Percentiles rank a stretch among this genome's conserved stretches.
These are phyloP conservation scores for Schrenkiella parvula DNA, from an alignment of 345 rosid species.

Conservation along the genomic window DNA sequence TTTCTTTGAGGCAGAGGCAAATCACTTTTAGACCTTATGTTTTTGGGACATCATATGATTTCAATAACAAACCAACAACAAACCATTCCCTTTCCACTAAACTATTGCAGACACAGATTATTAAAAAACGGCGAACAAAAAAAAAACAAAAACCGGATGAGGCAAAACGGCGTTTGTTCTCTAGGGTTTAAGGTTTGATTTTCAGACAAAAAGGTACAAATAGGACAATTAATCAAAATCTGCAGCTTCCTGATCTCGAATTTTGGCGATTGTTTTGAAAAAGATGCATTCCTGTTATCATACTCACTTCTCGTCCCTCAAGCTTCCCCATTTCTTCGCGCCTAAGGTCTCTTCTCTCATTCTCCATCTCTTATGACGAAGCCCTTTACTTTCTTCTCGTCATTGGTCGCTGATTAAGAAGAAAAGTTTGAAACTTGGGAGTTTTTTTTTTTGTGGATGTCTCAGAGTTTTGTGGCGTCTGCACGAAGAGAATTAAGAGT, in stretches of 20 bases:
- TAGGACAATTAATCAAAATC: background rate
- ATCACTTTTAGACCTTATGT: background rate
- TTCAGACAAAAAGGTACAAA: constrained; percentile 3
- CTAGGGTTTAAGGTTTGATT: constrained; percentile 20
- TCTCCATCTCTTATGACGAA: background rate
- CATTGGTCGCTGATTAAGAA: background rate
- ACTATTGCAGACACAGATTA: background rate
- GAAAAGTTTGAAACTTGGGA: background rate
- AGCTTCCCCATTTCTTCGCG: constrained; percentile 32
- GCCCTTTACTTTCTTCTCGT: background rate
- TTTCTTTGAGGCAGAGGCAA: background rate
- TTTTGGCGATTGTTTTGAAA: background rate
- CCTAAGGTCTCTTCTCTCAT: constrained; percentile 35
- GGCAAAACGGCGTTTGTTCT: background rate
- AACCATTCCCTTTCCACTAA: background rate
- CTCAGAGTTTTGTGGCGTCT: constrained; percentile 25
- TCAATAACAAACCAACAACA: background rate
- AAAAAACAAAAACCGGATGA: background rate
- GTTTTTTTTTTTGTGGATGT: background rate
- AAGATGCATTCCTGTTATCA: constrained; percentile 35
- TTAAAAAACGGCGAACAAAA: background rate
- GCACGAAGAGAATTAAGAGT: constrained; percentile 39
- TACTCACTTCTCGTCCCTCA: constrained; percentile 35
- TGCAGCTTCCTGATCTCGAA: constrained; percentile 1
- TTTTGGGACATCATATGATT: background rate